Evolutionary conservation across 257 asterid genomes (phyloP).

Genomic region (Ophiorrhiza pumila): DNA sequence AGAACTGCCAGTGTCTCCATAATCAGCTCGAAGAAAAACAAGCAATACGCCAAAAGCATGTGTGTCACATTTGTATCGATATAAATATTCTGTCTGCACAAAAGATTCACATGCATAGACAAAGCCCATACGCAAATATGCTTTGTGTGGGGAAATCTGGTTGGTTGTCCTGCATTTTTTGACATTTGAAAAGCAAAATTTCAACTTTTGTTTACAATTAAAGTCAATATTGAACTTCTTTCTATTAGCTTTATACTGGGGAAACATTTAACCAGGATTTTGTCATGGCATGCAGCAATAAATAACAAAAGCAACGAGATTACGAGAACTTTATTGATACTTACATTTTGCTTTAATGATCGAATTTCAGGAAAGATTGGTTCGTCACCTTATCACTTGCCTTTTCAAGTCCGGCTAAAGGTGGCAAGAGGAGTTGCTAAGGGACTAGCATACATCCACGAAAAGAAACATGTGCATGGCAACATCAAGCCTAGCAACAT

Average conservation of each 20-base stretch:
- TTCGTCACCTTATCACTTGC: constrained; percentile 72
- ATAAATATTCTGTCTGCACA: constrained; percentile 8
- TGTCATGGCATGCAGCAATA: too few relatives aligned
- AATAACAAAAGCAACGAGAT: too few relatives aligned
- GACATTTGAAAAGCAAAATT: neutral
- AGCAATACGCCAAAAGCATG: constrained; percentile 63
- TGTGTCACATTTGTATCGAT: constrained; percentile 30
- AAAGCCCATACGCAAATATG: neutral
- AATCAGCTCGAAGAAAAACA: constrained; percentile 28
- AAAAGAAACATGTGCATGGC: constrained; percentile 88
- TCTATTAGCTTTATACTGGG: neutral
- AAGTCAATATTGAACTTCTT: neutral
- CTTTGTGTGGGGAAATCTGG: neutral
- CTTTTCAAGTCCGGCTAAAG: constrained; percentile 57
- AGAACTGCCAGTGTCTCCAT: constrained; percentile 6
- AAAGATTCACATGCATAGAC: neutral
- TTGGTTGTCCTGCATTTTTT: neutral
- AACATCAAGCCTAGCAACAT: constrained; percentile 90
- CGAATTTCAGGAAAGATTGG: constrained; percentile 55
- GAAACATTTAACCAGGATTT: too few relatives aligned
- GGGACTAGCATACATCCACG: constrained; percentile 80
- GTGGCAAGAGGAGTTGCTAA: constrained; percentile 82
- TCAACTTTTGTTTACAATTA: neutral
- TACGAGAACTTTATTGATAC: neutral
- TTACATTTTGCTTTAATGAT: neutral